Percentiles rank a stretch among this genome's conserved stretches.
Conservation (phyloP, 495 filamentous ascomycete genomes). For the Lepraria neglecta region DNA sequence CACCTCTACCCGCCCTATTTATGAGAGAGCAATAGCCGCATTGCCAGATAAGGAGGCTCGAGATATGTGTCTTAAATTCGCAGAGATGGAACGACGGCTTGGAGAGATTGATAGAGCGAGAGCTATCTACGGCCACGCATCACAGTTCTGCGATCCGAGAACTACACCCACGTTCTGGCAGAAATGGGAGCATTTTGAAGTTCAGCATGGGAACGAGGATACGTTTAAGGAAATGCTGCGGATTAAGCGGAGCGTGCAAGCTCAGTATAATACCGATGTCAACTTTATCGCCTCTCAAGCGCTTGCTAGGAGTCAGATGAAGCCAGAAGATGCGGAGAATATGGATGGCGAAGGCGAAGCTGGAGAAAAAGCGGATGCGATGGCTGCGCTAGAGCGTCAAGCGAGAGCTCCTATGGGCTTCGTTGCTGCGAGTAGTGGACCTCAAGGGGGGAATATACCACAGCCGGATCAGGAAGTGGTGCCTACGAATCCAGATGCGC, state of each 20-base stretch:
- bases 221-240: slow-evolving; percentile 99
- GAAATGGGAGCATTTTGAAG: slow-evolving; percentile 96
- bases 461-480: slow-evolving; percentile 41
- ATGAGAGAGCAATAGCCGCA: slow-evolving; percentile 87
- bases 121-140: slow-evolving; percentile 92
- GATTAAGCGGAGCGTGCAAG: slow-evolving; percentile 94
- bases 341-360: slow-evolving; percentile 45
- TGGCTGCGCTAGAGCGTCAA: slow-evolving; percentile 85
- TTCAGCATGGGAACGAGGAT: slow-evolving; percentile 96
- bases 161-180: slow-evolving; percentile 86
- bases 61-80: slow-evolving; percentile 98
- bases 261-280: slow-evolving; percentile 97
- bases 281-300: slow-evolving; percentile 98
- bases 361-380: slow-evolving; percentile 64
- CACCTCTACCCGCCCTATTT: slow-evolving; percentile 91
- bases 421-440: slow-evolving; percentile 75
- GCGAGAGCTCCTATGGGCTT: slow-evolving; percentile 86
- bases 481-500: slow-evolving; percentile 76
- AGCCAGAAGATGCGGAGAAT: slow-evolving; percentile 36
- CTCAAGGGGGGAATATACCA: slow-evolving; percentile 63
- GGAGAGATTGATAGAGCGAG: slow-evolving; percentile 95
- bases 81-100: slow-evolving; percentile 94
- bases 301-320: slow-evolving; percentile 69
- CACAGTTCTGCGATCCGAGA: slow-evolving; percentile 93
- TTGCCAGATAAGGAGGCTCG: slow-evolving; percentile 90